Conservation (phyloP, 2,329 filamentous ascomycete genomes). For the Cladosporium phlei region DNA sequence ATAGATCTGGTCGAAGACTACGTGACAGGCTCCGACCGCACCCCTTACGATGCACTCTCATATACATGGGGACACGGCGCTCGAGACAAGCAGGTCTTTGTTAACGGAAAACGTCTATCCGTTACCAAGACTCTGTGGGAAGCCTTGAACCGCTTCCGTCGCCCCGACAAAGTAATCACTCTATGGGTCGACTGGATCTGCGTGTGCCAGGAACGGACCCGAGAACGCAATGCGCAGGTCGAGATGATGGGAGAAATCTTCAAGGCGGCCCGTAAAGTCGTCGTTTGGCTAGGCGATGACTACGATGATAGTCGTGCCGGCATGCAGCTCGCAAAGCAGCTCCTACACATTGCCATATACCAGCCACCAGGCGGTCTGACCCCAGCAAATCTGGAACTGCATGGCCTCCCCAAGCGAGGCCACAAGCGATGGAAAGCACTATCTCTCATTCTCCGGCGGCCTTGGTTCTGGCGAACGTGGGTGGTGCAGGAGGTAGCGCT, state of each 20-base stretch:
- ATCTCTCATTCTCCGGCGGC: conserved; percentile 23
- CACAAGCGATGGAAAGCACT: conserved; percentile 26
- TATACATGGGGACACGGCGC: conserved; percentile 27
- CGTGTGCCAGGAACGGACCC: conserved; percentile 26
- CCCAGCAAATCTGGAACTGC: conserved; percentile 19
- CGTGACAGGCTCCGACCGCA: conserved; percentile 19
- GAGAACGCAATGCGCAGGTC: conserved; percentile 30
- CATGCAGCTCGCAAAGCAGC: conserved; percentile 27
- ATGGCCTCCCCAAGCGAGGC: conserved; percentile 25
- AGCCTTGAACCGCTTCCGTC: conserved; percentile 26
- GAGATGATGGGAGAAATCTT: conserved; percentile 31
- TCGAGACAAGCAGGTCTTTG: conserved; percentile 24
- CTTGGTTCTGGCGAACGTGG: conserved; percentile 31
- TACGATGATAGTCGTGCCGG: conserved; percentile 25
- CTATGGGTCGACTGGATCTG: conserved; percentile 32
- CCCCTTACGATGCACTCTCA: conserved; percentile 27
- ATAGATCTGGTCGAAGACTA: conserved; percentile 26
- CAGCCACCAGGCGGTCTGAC: conserved; percentile 15
- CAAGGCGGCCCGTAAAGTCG: conserved; percentile 24
- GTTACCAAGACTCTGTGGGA: conserved; percentile 26
- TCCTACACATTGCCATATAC: conserved; percentile 19
- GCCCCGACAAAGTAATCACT: conserved; percentile 16
- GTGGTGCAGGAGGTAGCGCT: conserved; percentile 31
- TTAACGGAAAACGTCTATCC: conserved; percentile 23
- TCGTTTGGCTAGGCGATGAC: conserved; percentile 30